Evolutionary conservation across 805 yeast genomes (phyloP), one percentile per base, ranked within the genome.

Genomic region (Yarrowia sp.): DNA sequence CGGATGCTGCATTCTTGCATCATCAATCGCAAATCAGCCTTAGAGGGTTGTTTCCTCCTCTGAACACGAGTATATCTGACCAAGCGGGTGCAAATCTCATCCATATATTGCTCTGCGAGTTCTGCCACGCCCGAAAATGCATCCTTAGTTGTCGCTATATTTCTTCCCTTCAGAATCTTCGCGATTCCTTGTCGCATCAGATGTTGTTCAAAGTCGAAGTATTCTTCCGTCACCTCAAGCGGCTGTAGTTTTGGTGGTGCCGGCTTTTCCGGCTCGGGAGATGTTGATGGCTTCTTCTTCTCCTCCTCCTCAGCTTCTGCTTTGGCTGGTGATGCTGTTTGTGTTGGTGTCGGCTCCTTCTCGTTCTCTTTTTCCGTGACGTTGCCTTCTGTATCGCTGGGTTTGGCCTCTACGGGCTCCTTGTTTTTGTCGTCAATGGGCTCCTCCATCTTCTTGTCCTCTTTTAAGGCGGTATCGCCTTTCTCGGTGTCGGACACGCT

Each of bases 31-130:
- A 77, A 30, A 66, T 77, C 80, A 11, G 69, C 71, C 9, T 74
- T 65, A 5, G 73, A 64, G 7, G 80, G 79, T 49, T 56, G 67
- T 8, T 59, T 22, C 21, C 80, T 71, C 41, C 80, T 70, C 68
- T 77, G 80, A 54, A 74, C 67, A 44, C 64, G 67, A 9, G 75
- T 64, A 11, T 72, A 24, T 30, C 70, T 66, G 56, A 70, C 72
- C 38, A 77, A 66, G 33, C 69, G 68, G 8, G 70, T 35, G 44
- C 67, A 67, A 17, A 75, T 66, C 64, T 68, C 69, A 30, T 66
- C 62, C 70, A 76, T 66, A 33, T 71, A 68, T 54, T 65, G 59
- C 67, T 76, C 78, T n/a, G 77, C 76, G n/a, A 74, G 70, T 24
- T 67, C 35, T 1, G 71, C 68, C 12, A 75, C 48, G 65, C 69